These are phyloP conservation scores for Ilex aquifolium DNA, from an alignment of 257 asterid species.

Conservation along the genomic window DNA sequence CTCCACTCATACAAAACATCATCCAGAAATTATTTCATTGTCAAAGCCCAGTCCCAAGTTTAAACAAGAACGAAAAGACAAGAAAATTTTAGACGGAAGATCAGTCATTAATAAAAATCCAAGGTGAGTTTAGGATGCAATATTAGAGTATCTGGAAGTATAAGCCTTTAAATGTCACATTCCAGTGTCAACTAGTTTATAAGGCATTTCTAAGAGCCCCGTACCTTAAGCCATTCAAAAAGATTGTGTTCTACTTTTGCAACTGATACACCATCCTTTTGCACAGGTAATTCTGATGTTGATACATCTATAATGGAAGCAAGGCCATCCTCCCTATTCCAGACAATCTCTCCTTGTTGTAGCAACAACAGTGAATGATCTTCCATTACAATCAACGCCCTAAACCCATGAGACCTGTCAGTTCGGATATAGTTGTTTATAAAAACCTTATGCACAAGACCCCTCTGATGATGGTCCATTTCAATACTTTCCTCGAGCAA, in stretches of 20 bases:
- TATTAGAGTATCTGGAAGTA: conserved; percentile 3
- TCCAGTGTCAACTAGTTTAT: neutral
- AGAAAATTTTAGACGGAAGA: neutral
- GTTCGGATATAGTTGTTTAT: conserved; percentile 73
- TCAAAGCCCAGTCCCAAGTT: neutral
- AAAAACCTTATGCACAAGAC: conserved; percentile 72
- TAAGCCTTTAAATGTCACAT: conserved; percentile 9
- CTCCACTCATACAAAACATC: no score
- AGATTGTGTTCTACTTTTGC: conserved; percentile 93
- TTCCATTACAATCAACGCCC: conserved; percentile 95
- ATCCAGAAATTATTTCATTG: no score
- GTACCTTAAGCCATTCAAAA: conserved; percentile 95
- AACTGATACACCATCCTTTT: conserved; percentile 87
- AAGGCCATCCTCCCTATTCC: conserved; percentile 95
- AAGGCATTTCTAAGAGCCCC: conserved; percentile 8
- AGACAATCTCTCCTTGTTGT: conserved; percentile 90
- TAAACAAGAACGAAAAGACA: neutral
- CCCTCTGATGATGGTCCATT: conserved; percentile 70
- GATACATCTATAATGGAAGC: conserved; percentile 90
- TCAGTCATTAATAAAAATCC: conserved; percentile 12
- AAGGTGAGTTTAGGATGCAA: conserved; percentile 6
- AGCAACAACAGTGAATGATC: conserved; percentile 79
- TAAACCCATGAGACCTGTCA: conserved; percentile 87
- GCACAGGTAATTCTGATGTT: conserved; percentile 82
- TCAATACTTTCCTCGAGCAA: conserved; percentile 60